A percentile compares a stretch with the other conserved stretches of the same genome.
Conservation (phyloP, 331 rosid genomes). For the Arachis monticola region DNA sequence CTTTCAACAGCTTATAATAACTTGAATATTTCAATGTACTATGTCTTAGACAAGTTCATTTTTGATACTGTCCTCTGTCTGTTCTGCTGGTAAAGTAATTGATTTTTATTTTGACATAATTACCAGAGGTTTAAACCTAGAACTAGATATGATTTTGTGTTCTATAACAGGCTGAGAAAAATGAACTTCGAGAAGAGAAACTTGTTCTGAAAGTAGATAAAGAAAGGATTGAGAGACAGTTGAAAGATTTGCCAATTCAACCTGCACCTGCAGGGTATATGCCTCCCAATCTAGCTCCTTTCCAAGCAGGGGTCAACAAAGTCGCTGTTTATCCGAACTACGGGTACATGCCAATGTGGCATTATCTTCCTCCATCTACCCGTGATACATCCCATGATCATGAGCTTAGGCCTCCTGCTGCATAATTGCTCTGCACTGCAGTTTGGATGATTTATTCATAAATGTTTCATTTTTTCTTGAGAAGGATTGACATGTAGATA, state of each 20-base stretch:
- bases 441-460: slow-evolving; percentile 34
- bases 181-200: slow-evolving; percentile 87
- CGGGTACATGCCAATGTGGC: slow-evolving; percentile 90
- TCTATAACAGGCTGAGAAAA: slow-evolving; percentile 79
- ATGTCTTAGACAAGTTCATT: not conserved
- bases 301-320: slow-evolving; percentile 69
- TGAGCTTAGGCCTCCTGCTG: slow-evolving; percentile 98
- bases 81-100: slow-evolving; percentile 7
- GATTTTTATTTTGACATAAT: not conserved
- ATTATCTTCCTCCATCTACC: slow-evolving; percentile 69
- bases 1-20: slow-evolving; percentile 21
- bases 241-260: slow-evolving; percentile 64
- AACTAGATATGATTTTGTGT: not conserved
- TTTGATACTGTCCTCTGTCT: slow-evolving; percentile 15
- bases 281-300: slow-evolving; percentile 75
- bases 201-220: slow-evolving; percentile 70
- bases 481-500: slow-evolving; percentile 39
- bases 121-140: not conserved
- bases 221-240: slow-evolving; percentile 74
- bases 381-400: slow-evolving; percentile 93
- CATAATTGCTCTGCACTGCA: slow-evolving; percentile 44
- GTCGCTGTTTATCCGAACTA: slow-evolving; percentile 85
- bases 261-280: slow-evolving; percentile 69
- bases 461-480: slow-evolving; percentile 21
- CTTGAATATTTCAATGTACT: not conserved